phyloP scores from a whole-genome alignment of 306 rosid species.

The Dalbergia cultrata region DNA sequence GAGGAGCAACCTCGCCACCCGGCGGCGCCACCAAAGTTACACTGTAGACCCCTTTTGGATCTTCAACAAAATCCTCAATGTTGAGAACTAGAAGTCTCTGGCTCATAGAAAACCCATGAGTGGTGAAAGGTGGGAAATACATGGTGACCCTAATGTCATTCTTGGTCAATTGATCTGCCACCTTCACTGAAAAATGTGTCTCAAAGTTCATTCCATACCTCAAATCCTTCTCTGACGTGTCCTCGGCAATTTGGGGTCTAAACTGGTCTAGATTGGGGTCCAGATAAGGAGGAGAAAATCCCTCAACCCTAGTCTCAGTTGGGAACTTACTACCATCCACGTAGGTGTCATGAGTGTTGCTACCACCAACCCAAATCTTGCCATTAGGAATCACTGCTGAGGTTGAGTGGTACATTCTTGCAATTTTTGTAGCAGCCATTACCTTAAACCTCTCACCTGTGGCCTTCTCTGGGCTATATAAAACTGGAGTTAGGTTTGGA shows the following conservation, averaged over 20 bases:
- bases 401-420: constrained; percentile 90
- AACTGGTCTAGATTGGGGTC: constrained; percentile 20
- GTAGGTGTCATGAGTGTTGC: constrained; percentile 82
- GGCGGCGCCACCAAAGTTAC: constrained; percentile 57
- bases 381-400: constrained; percentile 80
- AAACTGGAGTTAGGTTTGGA: constrained; percentile 63
- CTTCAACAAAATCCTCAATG: not conserved
- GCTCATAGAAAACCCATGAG: constrained; percentile 84
- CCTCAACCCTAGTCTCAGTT: constrained; percentile 79
- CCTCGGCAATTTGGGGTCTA: constrained; percentile 51
- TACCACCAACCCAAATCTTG: constrained; percentile 74
- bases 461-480: constrained; percentile 58
- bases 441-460: constrained; percentile 53
- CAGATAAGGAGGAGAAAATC: constrained; percentile 80
- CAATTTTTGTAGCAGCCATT: constrained; percentile 44
- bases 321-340: constrained; percentile 55
- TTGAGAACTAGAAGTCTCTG: constrained; percentile 69
- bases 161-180: not conserved
- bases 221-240: not conserved
- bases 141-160: constrained; percentile 60
- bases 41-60: not conserved
- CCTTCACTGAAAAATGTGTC: constrained; percentile 38
- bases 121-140: constrained; percentile 87
- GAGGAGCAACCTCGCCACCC: constrained; percentile 62
- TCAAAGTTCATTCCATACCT: constrained; percentile 39